Base-by-base conservation (phyloP, 202 grass and related monocot species). In the Dendrocalamus latiflorus region DNA sequence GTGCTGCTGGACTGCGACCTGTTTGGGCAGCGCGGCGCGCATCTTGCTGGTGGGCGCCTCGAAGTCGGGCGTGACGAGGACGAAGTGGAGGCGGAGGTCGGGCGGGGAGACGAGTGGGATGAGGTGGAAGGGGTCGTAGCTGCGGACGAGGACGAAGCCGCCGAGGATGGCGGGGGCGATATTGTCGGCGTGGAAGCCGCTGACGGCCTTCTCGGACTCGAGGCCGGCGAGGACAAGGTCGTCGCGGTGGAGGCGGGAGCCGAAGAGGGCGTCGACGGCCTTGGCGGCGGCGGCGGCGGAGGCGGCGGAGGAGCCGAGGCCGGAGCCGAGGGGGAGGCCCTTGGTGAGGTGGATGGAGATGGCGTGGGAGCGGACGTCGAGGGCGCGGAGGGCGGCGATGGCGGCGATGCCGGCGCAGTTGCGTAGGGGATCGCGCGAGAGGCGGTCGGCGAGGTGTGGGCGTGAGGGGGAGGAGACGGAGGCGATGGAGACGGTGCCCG, bases 21-120 rank as follows among this genome's bases (percentile, higher is more conserved):
- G 71, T 60, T 88, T 82, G 0, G 89, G 95, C 60, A 98, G 84
- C 4, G 90, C 92, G 4, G 84, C 92, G 56, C 92, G 91, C 95
- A 98, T 98, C 88, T 94, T 93, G 82, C 85, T 88, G 9, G 95
- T 98, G 18, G 95, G 92, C 44, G 95, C 95, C 90, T 98, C 92
- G 76, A 98, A 98, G 37, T 95, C 95, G 1, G 90, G 92, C 39
- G 82, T 95, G 45, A 93, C 90, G 24, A 98, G 88, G 48, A 93
- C 87, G 78, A 98, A 93, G 82, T 79, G 77, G 82, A 98, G 89
- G 68, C 91, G 87, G 22, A 85, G 87, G 1, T 3, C 64, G 0
- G 34, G 34, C 34, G 95, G 92, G 69, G 88, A 90, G 50, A 75
- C 39, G 33, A 98, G 80, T 51, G 69, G 68, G 36, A 95, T 70